Conservation (phyloP, 2,329 filamentous ascomycete species). For the Phoma sp. region DNA sequence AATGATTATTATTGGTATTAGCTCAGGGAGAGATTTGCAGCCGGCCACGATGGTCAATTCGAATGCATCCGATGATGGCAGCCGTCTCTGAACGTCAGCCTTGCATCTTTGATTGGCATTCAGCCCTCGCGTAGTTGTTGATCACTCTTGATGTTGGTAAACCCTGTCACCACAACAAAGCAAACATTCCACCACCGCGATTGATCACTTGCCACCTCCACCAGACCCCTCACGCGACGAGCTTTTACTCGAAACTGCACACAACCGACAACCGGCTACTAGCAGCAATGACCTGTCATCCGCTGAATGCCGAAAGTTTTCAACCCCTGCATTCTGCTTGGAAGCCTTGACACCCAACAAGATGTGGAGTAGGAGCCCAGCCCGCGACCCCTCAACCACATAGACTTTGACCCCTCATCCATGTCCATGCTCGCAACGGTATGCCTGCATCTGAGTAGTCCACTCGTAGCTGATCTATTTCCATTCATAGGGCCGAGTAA, state of each 20-base stretch:
- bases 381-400: neutral
- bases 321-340: neutral
- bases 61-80: neutral
- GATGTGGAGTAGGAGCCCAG: neutral
- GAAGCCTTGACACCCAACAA: neutral
- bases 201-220: neutral
- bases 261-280: neutral
- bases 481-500: neutral
- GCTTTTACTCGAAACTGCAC: neutral
- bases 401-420: neutral
- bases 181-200: conserved; percentile 9
- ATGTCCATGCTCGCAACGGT: conserved; percentile 3
- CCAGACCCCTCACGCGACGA: neutral
- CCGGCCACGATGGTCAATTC: neutral
- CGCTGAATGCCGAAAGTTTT: neutral
- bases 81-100: neutral
- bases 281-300: neutral
- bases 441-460: conserved; percentile 15
- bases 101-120: too few species aligned
- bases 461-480: conserved; percentile 7
- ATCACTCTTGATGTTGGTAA: neutral
- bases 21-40: neutral
- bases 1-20: neutral
- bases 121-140: too few species aligned
- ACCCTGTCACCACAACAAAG: conserved; percentile 8